These are phyloP conservation scores for Fraxinus greggii DNA, from an alignment of 305 asterid species.

Conservation along the genomic window DNA sequence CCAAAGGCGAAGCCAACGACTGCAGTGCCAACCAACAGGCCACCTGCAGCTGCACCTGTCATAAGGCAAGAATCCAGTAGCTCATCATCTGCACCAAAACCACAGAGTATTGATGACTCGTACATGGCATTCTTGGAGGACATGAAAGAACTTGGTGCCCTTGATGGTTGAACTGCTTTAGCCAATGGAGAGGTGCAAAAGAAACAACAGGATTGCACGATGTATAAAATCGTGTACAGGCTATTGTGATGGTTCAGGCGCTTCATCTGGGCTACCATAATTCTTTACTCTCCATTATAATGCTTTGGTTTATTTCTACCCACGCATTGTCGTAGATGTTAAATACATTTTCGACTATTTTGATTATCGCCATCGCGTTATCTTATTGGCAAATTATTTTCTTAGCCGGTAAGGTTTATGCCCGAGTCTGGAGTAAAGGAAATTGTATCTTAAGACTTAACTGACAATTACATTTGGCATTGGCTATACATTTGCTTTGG, in stretches of 20 bases:
- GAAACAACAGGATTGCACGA: not conserved
- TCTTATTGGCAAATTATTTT: not conserved
- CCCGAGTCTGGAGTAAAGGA: not conserved
- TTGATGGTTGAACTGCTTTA: slow-evolving; percentile 48
- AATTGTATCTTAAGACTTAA: not conserved
- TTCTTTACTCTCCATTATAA: not conserved
- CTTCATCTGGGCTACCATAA: not conserved
- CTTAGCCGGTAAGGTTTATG: not conserved
- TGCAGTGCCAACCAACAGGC: slow-evolving; percentile 38
- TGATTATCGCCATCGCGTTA: not conserved
- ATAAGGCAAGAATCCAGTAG: slow-evolving; percentile 46
- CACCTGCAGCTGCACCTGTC: slow-evolving; percentile 41
- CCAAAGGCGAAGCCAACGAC: slow-evolving; percentile 62
- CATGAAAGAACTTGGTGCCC: slow-evolving; percentile 95
- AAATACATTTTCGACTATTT: not conserved
- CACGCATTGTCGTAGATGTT: not conserved
- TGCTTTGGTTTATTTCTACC: not conserved
- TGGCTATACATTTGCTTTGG: not conserved
- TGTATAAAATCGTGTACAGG: not conserved
- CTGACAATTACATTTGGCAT: not conserved
- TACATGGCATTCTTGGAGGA: slow-evolving; percentile 93
- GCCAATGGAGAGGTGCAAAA: not conserved
- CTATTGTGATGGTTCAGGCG: not conserved
- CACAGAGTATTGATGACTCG: slow-evolving; percentile 85
- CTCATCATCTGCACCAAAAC: slow-evolving; percentile 52